Conservation (phyloP, 331 rosid genomes). For the Dryas integrifolia region DNA sequence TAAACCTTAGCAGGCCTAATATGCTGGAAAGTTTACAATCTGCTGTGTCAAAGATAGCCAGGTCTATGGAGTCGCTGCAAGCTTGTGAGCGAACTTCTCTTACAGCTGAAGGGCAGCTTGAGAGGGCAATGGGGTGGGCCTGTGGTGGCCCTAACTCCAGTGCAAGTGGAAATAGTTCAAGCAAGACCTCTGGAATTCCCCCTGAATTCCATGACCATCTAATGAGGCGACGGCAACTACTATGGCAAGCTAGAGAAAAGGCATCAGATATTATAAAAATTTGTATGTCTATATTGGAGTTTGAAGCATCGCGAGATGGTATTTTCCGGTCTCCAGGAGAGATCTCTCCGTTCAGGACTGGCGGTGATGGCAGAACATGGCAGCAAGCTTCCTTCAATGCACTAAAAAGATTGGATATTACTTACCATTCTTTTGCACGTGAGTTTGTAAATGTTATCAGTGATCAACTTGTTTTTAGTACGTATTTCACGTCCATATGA, state of each 20-base stretch:
- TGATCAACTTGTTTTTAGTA: slow-evolving; percentile 11
- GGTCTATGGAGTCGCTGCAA: slow-evolving; percentile 72
- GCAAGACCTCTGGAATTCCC: slow-evolving; percentile 84
- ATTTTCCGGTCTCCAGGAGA: slow-evolving; percentile 62
- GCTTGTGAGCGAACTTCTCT: slow-evolving; percentile 72
- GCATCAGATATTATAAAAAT: slow-evolving; percentile 70
- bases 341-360: slow-evolving; percentile 52
- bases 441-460: slow-evolving; percentile 33
- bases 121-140: slow-evolving; percentile 99
- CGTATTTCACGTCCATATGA: slow-evolving; percentile 20
- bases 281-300: slow-evolving; percentile 73
- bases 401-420: slow-evolving; percentile 68
- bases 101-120: slow-evolving; percentile 89
- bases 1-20: slow-evolving; percentile 65
- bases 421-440: slow-evolving; percentile 79
- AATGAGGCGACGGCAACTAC: slow-evolving; percentile 62
- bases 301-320: slow-evolving; percentile 93
- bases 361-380: slow-evolving; percentile 74
- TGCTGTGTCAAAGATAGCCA: slow-evolving; percentile 72
- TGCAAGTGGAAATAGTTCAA: slow-evolving; percentile 52
- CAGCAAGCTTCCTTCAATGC: slow-evolving; percentile 78
- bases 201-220: slow-evolving; percentile 86
- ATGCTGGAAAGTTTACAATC: slow-evolving; percentile 71
- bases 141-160: slow-evolving; percentile 81
- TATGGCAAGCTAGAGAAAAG: slow-evolving; percentile 81